These are phyloP conservation scores for Chalciporus chontae DNA, from an alignment of 768 basidiomycete genomes.

Conservation along the genomic window DNA sequence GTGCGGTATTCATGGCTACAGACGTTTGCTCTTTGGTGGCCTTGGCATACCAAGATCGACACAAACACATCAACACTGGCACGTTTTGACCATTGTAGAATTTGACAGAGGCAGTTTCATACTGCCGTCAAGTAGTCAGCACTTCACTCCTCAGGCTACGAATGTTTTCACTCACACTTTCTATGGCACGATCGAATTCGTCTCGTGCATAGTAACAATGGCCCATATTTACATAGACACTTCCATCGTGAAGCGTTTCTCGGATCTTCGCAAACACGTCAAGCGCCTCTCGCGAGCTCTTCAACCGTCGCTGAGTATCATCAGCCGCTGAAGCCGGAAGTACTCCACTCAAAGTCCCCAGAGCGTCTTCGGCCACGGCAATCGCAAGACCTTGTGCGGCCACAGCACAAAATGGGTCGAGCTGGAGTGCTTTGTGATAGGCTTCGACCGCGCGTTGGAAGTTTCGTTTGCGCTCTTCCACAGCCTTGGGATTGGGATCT, in stretches of 20 bases:
- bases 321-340: conserved; percentile 49
- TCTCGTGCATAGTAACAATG: conserved; percentile 92
- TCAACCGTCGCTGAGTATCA: conserved; percentile 60
- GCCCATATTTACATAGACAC: conserved; percentile 94
- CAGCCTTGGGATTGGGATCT: conserved; percentile 50
- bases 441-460: conserved; percentile 86
- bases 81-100: conserved; percentile 74
- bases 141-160: too few relatives aligned
- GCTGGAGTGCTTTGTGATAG: conserved; percentile 83
- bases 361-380: conserved; percentile 85
- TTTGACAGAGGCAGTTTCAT: conserved; percentile 83
- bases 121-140: conserved; percentile 44
- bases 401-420: conserved; percentile 84
- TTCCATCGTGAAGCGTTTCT: conserved; percentile 77
- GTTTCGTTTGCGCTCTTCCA: conserved; percentile 64
- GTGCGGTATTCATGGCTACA: conserved; percentile 75
- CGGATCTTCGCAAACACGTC: conserved; percentile 88
- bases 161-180: conserved; percentile 61
- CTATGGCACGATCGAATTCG: conserved; percentile 94
- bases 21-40: conserved; percentile 88
- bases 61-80: conserved; percentile 76
- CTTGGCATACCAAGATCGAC: conserved; percentile 92
- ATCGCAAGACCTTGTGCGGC: conserved; percentile 97
- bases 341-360: conserved; percentile 63
- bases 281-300: conserved; percentile 83